A percentile compares a stretch with the other conserved stretches of the same genome.
Evolutionary conservation across 1,284 basidiomycete species (phyloP).

Genomic region (Tilletia walkeri): DNA sequence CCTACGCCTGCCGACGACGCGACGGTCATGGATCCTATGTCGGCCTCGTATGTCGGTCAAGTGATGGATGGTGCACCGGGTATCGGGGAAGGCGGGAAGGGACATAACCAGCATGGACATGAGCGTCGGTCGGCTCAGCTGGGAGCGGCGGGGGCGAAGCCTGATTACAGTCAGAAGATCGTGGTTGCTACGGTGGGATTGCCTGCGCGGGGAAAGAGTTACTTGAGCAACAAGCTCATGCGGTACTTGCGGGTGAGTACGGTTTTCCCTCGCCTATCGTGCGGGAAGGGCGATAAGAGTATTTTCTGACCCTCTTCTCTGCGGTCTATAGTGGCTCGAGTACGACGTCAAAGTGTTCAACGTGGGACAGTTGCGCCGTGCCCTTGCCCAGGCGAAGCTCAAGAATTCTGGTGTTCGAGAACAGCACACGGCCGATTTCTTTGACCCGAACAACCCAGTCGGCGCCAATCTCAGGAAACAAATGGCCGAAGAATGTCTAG

Average conservation of each 20-base stretch:
- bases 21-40: not conserved
- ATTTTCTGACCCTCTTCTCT: slow-evolving; percentile 3
- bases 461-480: slow-evolving; percentile 76
- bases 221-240: slow-evolving; percentile 55
- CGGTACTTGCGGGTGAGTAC: slow-evolving; percentile 49
- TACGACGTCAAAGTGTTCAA: slow-evolving; percentile 99
- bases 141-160: slow-evolving; percentile 73
- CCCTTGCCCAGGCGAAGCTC: slow-evolving; percentile 71
- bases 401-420: slow-evolving; percentile 73
- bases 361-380: slow-evolving; percentile 89
- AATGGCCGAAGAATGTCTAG: slow-evolving; percentile 86
- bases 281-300: too few species aligned
- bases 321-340: slow-evolving; percentile 79
- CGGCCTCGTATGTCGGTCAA: slow-evolving; percentile 7
- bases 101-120: not conserved
- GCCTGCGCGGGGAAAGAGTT: slow-evolving; percentile 53
- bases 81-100: slow-evolving; percentile 19
- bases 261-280: not conserved
- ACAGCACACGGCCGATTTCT: slow-evolving; percentile 88
- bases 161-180: slow-evolving; percentile 98
- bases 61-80: slow-evolving; percentile 15
- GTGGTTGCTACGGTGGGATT: slow-evolving; percentile 86
- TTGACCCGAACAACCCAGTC: slow-evolving; percentile 79
- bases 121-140: slow-evolving; percentile 8
- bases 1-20: slow-evolving; percentile 23